Evolutionary conservation across 2,329 filamentous ascomycete genomes (phyloP).

Genomic region (Cercospora sesami): DNA sequence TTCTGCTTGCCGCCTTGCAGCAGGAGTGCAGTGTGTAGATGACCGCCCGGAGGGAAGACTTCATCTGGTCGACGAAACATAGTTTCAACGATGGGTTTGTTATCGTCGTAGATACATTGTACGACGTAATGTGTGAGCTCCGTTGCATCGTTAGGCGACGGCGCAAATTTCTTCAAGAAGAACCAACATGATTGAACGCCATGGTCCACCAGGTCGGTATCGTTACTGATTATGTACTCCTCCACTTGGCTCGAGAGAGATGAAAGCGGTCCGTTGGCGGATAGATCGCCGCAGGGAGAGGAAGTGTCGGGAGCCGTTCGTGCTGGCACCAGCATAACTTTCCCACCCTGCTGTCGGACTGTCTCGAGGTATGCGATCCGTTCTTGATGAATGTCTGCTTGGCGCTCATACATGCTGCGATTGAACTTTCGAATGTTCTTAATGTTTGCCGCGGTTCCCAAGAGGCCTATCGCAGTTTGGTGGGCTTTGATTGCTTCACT

Average conservation of each 20-base stretch:
- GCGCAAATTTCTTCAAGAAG: background rate
- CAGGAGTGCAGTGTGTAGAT: background rate
- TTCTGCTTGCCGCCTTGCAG: background rate
- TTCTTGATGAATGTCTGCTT: slow-evolving; percentile 9
- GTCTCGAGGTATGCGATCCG: background rate
- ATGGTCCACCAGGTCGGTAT: background rate
- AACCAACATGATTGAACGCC: slow-evolving; percentile 5
- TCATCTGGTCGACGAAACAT: slow-evolving; percentile 7
- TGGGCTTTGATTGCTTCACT: background rate
- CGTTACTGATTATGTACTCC: background rate
- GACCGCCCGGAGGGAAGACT: slow-evolving; percentile 2
- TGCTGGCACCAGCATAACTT: background rate
- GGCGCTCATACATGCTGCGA: slow-evolving; percentile 7
- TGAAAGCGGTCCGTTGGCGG: background rate
- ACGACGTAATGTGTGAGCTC: background rate
- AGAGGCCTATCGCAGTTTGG: background rate
- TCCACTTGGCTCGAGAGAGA: background rate
- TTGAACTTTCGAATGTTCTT: slow-evolving; percentile 6
- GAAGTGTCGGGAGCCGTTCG: background rate
- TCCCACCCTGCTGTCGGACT: background rate
- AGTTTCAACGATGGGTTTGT: slow-evolving; percentile 6
- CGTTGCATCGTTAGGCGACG: background rate
- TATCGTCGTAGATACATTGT: slow-evolving; percentile 5
- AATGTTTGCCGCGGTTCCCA: background rate
- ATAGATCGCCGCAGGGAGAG: background rate